Base-by-base conservation (phyloP, 306 rosid species). In the Vigna hirtella region DNA sequence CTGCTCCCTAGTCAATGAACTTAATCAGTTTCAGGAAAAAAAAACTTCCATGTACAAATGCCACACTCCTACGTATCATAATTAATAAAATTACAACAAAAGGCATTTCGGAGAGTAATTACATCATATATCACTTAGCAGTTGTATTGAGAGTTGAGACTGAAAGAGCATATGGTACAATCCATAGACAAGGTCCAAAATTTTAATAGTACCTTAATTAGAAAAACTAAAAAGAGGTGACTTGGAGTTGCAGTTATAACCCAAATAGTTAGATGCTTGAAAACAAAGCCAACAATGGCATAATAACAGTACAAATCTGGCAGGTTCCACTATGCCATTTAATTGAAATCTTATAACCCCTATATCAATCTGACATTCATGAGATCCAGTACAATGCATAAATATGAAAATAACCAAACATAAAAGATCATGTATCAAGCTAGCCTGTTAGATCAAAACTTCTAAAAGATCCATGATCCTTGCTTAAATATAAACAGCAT, bases 1-100 rank as follows among this genome's bases (percentile, higher is more conserved):
- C 98, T 83, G 93, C 94, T 77, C 97, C 98, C 98, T 94, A 88
- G 85, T 85, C 77, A 73, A 89, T 68, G 52, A 84, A 73, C 81
- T 66, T 82, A 72, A 87, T 85, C 66, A 86, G 71, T 4, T 55
- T 84, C 66, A 86, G 73, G 5, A 38, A 20, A 61, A 34, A 61
- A 48, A 71, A n/a, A 12, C 57, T 62, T 38, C 81, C 68, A 42
- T 17, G 76, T 65, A 72, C 13, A 52, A 75, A 58, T 70, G 42
- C 36, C 56, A 66, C 70, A 47, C 55, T 65, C 52, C 28, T 32
- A 48, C 9, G 48, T 42, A 43, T 61, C 58, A 40, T 4, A 30
- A 30, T 24, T 9, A 5, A 72, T 58, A 55, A 63, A 55, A 42
- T 66, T 63, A 68, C 36, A 77, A 34, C 32, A 42, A 45, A 40